Conservation (phyloP, 2,329 filamentous ascomycete species). For the Ophiostoma populinum region DNA sequence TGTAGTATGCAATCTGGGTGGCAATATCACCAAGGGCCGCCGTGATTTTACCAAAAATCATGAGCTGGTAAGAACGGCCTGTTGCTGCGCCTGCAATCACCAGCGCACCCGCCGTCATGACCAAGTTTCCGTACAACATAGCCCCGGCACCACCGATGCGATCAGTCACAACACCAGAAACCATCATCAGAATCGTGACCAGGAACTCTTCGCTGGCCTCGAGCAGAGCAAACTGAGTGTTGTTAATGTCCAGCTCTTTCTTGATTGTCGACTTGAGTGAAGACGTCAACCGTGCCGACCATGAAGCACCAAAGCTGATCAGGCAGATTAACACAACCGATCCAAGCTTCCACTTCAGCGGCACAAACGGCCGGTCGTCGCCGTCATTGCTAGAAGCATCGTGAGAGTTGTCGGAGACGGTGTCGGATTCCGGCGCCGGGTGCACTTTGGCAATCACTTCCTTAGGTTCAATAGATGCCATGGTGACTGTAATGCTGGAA, state of each 20-base stretch:
- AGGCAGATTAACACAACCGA: neutral
- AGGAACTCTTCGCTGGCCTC: neutral
- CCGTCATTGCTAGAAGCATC: neutral
- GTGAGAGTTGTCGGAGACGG: too few relatives aligned
- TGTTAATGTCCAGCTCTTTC: neutral
- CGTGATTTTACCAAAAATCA: neutral
- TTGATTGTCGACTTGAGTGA: conserved; percentile 1
- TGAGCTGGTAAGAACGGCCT: neutral
- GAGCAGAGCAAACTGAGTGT: neutral
- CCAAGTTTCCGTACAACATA: neutral
- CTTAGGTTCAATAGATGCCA: too few relatives aligned
- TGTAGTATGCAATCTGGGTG: neutral
- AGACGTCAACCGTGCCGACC: neutral
- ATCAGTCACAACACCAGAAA: neutral
- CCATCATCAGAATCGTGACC: neutral
- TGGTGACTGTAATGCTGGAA: too few relatives aligned
- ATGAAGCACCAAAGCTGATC: neutral
- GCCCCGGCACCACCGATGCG: neutral
- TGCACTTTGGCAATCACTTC: too few relatives aligned
- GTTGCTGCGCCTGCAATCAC: neutral
- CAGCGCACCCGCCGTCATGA: neutral
- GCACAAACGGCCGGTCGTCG: neutral
- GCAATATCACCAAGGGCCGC: neutral
- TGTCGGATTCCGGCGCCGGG: too few relatives aligned
- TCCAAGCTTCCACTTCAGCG: neutral